Percentiles rank a stretch among this genome's conserved stretches.
phyloP scores from a whole-genome alignment of 371 early-diverging fungal species.

The Parasitella parasitica region DNA sequence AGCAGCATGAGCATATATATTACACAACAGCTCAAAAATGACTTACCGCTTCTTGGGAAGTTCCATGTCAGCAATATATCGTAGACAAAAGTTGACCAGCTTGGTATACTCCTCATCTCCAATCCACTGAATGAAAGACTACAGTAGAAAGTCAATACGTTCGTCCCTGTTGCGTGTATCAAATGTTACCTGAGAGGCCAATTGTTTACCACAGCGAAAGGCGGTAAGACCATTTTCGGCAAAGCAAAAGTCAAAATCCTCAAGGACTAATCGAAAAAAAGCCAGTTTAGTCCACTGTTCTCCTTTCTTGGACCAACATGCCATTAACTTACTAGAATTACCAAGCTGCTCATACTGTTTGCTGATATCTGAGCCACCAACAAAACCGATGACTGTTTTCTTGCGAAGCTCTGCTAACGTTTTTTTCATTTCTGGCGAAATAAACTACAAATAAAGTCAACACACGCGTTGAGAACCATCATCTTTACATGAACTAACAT shows the following conservation, averaged over 20 bases:
- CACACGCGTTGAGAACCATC: background rate
- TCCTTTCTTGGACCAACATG: background rate
- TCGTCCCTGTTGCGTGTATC: background rate
- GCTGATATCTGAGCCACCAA: conserved; percentile 97
- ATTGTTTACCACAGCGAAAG: conserved; percentile 77
- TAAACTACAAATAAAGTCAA: conserved; percentile 32
- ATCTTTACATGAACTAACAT: conserved; percentile 45
- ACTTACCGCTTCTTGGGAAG: conserved; percentile 92
- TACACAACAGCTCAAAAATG: background rate
- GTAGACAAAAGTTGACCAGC: conserved; percentile 92
- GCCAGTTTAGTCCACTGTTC: background rate
- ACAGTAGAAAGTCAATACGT: background rate
- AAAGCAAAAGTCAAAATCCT: conserved; percentile 97
- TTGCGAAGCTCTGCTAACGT: conserved; percentile 84
- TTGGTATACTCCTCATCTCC: conserved; percentile 97
- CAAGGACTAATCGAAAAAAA: conserved; percentile 45
- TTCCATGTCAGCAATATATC: conserved; percentile 95
- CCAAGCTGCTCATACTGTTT: conserved; percentile 99
- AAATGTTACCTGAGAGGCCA: conserved; percentile 72
- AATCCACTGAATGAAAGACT: conserved; percentile 93
- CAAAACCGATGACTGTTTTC: conserved; percentile 96
- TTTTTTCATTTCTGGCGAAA: conserved; percentile 80
- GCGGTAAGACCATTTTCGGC: conserved; percentile 99
- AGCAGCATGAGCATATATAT: background rate
- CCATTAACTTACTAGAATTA: conserved; percentile 56